Percentiles rank a stretch among this genome's conserved stretches.
These are phyloP conservation scores for Calocybe gambosa DNA, from an alignment of 1,284 basidiomycete species.

Conservation along the genomic window DNA sequence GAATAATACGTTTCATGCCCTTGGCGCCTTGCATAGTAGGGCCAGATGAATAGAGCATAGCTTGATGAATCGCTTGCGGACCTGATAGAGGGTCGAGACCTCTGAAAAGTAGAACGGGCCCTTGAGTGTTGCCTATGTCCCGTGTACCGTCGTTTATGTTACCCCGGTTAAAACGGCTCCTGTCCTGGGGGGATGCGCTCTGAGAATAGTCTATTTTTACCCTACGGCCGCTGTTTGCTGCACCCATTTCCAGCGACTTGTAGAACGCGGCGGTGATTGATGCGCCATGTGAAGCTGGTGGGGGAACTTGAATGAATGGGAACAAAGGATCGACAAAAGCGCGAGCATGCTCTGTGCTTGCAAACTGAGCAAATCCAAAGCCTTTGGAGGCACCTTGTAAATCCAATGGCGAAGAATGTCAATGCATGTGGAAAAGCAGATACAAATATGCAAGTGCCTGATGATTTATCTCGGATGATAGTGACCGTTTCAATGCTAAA, in stretches of 20 bases:
- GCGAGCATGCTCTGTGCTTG: constrained; percentile 74
- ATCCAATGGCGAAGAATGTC: constrained; percentile 57
- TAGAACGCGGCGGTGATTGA: constrained; percentile 63
- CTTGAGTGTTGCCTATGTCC: constrained; percentile 82
- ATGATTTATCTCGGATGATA: constrained; percentile 88
- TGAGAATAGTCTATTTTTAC: constrained; percentile 91
- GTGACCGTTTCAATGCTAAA: constrained; percentile 79
- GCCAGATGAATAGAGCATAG: constrained; percentile 66
- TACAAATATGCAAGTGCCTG: constrained; percentile 87
- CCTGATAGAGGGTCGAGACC: constrained; percentile 84
- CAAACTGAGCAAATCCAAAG: constrained; percentile 92
- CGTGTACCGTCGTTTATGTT: constrained; percentile 86
- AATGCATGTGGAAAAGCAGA: constrained; percentile 63
- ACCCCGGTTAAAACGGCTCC: constrained; percentile 49
- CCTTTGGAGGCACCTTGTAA: constrained; percentile 83
- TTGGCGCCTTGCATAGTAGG: constrained; percentile 65
- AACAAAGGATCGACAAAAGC: constrained; percentile 84
- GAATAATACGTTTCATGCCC: constrained; percentile 79
- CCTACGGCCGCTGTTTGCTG: constrained; percentile 64
- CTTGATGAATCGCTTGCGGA: constrained; percentile 76
- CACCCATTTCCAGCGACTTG: constrained; percentile 60
- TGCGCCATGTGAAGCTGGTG: constrained; percentile 74
- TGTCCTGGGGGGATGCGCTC: constrained; percentile 65
- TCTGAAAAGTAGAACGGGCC: constrained; percentile 80
- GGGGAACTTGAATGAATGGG: constrained; percentile 80